Evolutionary conservation across 139 green algal genomes (phyloP), one percentile per base, ranked within the genome.

Genomic region (Coelastrella sp.): DNA sequence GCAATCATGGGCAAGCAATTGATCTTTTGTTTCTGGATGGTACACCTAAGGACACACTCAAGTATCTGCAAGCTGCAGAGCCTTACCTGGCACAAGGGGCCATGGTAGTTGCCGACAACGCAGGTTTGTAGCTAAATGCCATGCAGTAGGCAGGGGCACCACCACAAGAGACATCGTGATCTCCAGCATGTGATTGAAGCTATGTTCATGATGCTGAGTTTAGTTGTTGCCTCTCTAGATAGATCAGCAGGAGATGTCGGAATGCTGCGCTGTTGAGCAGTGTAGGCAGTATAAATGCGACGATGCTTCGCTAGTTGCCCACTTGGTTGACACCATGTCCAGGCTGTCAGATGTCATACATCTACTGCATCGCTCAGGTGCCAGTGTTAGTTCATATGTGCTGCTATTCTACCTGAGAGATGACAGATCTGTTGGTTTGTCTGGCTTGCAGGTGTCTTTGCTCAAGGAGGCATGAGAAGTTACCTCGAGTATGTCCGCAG

Each of bases 21-120:
- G 89, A 94, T 37, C 80, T 96, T 45, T 88, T 96, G 53, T 91
- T 96, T 32, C 78, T 93, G 34, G 93, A 95, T 75, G 93, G 89
- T 21, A 60, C 89, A 15, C 93, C 93, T n/a, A 90, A 89, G 25
- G 87, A 96, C 59, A 89, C 88, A 62, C 88, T 96, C 21, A 53
- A 79, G 7, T 96, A 94, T 85, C 85, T 95, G 0, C 63, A 89
- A 34, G 91, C 91, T 6, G 91, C 92, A 15, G 92, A 94, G 78
- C 85, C 87, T 13, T 62, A 83, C 23, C 84, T 95, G 68, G 80
- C 87, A 15, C 32, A 66, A 41, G 91, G 91, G 7, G 91, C 91
- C 3, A 27, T 92, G 48, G 86, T 95, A 7, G 86, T 94, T 19
- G 92, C 92, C 2, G 92, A 95, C 69, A 95, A 95, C 73, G 45